Evolutionary conservation across 1,139 yeast genomes (phyloP).

Genomic region (Saccharomycopsis crataegensis): DNA sequence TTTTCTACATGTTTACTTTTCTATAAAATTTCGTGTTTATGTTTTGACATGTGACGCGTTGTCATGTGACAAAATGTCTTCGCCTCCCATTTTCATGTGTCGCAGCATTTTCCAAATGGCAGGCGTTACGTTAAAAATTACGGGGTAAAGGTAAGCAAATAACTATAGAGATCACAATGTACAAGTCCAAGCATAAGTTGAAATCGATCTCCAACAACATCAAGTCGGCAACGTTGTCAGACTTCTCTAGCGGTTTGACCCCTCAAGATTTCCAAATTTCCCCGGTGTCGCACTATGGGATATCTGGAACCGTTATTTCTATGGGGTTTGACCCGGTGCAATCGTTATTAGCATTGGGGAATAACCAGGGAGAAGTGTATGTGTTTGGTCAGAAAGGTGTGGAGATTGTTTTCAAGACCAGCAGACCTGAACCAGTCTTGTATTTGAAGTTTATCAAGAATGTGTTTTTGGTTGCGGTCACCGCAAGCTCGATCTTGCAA

Average conservation of each 20-base stretch:
- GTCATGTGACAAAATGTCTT: too few species aligned
- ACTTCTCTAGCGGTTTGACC: constrained; percentile 10
- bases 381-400: constrained; percentile 83
- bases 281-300: constrained; percentile 39
- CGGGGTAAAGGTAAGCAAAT: not conserved
- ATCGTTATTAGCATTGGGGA: constrained; percentile 74
- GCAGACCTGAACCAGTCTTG: constrained; percentile 44
- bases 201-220: constrained; percentile 15
- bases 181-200: not conserved
- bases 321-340: constrained; percentile 86
- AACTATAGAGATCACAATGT: not conserved
- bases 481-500: constrained; percentile 46
- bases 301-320: constrained; percentile 51
- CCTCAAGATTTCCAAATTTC: constrained; percentile 10
- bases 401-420: constrained; percentile 56
- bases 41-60: too few species aligned
- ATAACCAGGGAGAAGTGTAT: constrained; percentile 60
- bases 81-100: too few species aligned
- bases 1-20: not conserved
- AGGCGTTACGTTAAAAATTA: too few species aligned
- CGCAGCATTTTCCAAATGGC: too few species aligned
- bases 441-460: constrained; percentile 68
- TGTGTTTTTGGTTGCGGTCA: constrained; percentile 65
- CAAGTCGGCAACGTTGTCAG: constrained; percentile 9
- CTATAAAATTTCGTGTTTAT: too few species aligned